Evolutionary conservation across 768 basidiomycete genomes (phyloP), one percentile per base, ranked within the genome.

Genomic region (Vishniacozyma victoriae): DNA sequence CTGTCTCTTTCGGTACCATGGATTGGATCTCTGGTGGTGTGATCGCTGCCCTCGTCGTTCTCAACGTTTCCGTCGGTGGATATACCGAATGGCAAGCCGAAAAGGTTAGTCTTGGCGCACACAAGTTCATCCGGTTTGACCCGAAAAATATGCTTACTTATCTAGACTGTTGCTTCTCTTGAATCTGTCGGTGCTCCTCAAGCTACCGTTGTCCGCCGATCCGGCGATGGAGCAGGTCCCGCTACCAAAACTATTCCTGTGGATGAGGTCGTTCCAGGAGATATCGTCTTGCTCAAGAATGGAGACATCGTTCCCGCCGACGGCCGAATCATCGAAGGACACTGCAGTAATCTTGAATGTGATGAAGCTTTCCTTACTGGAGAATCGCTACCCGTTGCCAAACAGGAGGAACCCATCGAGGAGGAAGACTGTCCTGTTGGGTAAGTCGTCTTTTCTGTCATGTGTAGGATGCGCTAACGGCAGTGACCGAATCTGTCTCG

Each of bases 341-440:
- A 57, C 42, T 39, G 52, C 33, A 76, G 76, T 15, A 77, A 78
- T 54, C 69, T 79, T 25, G 78, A 79, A 60, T 69, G 74, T 20
- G 77, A 77, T 31, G 79, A 81, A 54, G 77, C 77, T 20, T 71
- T 79, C 13, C 66, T 81, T 37, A 81, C 79, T 0, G 78, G 78
- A 48, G 79, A 79, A 62, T 76, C 76, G 13, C 55, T 79, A 27
- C 79, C 78, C 36, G 78, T 79, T n/a, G 55, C 60, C 19, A 60
- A 60, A 44, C 79, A 79, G 61, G 72, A 60, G 20, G 63, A 67
- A 33, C 52, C 59, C 13, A 55, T 65, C 27, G 60, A 57, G 13
- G 64, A 66, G 46, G 64, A 60, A 26, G 60, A 66, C 16, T 66
- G 64, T 46, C 64, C 64, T 20, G 64, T 66, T 11, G 64, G 64